These are phyloP conservation scores for Ophiostoma perfectum DNA, from an alignment of 2,329 filamentous ascomycete genomes.

Conservation along the genomic window DNA sequence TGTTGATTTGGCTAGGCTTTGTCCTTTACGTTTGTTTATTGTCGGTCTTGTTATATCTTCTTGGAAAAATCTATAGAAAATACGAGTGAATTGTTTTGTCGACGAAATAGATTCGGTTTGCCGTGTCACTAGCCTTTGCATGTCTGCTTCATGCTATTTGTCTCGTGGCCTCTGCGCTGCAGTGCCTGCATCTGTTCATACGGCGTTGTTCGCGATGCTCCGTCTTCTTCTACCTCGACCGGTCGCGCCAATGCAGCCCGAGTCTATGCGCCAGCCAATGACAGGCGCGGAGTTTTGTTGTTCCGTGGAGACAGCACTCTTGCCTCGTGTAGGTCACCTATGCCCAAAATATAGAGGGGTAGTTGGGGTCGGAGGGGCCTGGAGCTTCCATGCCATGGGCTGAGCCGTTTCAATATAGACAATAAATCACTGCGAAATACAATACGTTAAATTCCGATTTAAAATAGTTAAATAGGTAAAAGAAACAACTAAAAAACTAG, in stretches of 20 bases:
- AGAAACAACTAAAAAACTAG: conserved; percentile 1
- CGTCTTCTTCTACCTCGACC: too few relatives aligned
- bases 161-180: too few relatives aligned
- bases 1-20: neutral
- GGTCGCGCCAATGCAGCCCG: neutral
- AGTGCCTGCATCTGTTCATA: too few relatives aligned
- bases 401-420: neutral
- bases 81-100: neutral
- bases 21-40: neutral
- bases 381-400: neutral
- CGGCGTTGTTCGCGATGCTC: neutral
- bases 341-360: conserved; percentile 5
- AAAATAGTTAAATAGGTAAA: neutral
- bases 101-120: neutral
- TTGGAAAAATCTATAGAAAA: conserved; percentile 19
- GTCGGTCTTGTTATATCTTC: neutral
- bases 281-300: conserved; percentile 19
- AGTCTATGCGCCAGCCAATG: neutral
- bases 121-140: neutral
- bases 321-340: neutral
- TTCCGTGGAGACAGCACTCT: conserved; percentile 12
- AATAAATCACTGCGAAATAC: neutral
- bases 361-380: neutral
- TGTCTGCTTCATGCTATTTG: neutral
- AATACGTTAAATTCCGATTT: neutral